Evolutionary conservation across 2,329 filamentous ascomycete genomes (phyloP).

Genomic region (Dothideomycetes sp.): DNA sequence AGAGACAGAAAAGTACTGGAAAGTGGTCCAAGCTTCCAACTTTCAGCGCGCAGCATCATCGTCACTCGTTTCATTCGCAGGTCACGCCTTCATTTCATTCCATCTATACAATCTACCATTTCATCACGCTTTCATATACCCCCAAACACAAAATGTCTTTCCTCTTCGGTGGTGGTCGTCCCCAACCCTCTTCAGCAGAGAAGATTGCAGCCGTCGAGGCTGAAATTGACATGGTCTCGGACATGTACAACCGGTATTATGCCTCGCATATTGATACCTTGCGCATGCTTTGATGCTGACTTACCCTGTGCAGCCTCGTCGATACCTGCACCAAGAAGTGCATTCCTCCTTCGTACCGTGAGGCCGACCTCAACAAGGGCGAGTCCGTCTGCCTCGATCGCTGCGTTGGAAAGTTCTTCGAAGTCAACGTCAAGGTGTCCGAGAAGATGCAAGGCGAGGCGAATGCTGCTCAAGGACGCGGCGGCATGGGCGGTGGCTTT

Average conservation of each 20-base stretch:
- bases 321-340: conserved; percentile 91
- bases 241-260: conserved; percentile 91
- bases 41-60: conserved; percentile 1
- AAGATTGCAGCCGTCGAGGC: conserved; percentile 95
- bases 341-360: conserved; percentile 83
- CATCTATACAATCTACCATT: background rate
- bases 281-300: conserved; percentile 4
- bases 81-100: background rate
- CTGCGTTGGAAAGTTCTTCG: conserved; percentile 96
- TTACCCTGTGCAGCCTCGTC: conserved; percentile 41
- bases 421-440: conserved; percentile 94
- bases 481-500: conserved; percentile 33
- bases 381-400: conserved; percentile 97
- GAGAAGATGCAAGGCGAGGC: conserved; percentile 92
- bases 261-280: background rate
- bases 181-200: conserved; percentile 86
- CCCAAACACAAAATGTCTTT: conserved; percentile 45
- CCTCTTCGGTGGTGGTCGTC: conserved; percentile 57
- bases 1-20: conserved; percentile 7
- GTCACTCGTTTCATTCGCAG: background rate
- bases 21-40: conserved; percentile 11
- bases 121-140: background rate
- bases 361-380: conserved; percentile 96
- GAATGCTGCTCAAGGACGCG: conserved; percentile 49
- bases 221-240: conserved; percentile 93